A percentile compares a stretch with the other conserved stretches of the same genome.
Evolutionary conservation across 2,329 filamentous ascomycete species (phyloP).

Genomic region (Epicoccum nigrum): DNA sequence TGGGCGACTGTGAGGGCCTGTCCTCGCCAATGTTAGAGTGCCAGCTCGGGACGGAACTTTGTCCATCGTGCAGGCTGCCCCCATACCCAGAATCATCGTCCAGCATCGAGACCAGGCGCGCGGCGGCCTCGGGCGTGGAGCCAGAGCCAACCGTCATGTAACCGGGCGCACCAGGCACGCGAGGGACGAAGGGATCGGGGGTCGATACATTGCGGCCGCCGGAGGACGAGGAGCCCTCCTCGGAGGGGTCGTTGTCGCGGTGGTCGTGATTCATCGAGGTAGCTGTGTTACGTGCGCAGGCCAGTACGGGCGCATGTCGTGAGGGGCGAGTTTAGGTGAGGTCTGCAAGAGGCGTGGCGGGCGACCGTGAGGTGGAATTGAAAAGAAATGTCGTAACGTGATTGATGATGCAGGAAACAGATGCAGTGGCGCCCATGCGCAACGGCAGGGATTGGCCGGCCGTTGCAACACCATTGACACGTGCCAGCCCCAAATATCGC

Average conservation of each 20-base stretch:
- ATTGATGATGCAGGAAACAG: slow-evolving; percentile 20
- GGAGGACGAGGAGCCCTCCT: slow-evolving; percentile 30
- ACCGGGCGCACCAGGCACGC: slow-evolving; percentile 56
- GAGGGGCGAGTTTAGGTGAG: slow-evolving; percentile 12
- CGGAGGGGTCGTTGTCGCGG: slow-evolving; percentile 25
- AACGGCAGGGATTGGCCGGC: slow-evolving; percentile 11
- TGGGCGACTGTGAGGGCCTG: slow-evolving; percentile 62
- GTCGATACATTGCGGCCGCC: slow-evolving; percentile 33
- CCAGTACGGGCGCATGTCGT: slow-evolving; percentile 40
- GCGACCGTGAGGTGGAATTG: slow-evolving; percentile 12
- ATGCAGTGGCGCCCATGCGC: slow-evolving; percentile 16
- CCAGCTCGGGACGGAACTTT: slow-evolving; percentile 61
- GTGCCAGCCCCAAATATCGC: slow-evolving; percentile 6
- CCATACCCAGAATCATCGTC: slow-evolving; percentile 93
- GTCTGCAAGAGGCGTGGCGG: slow-evolving; percentile 19
- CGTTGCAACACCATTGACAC: slow-evolving; percentile 11
- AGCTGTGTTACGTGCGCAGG: slow-evolving; percentile 21
- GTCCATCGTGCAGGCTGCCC: slow-evolving; percentile 72
- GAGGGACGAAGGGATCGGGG: slow-evolving; percentile 32
- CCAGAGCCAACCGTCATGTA: slow-evolving; percentile 92
- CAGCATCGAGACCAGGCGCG: slow-evolving; percentile 78
- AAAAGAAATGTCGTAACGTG: slow-evolving; percentile 26
- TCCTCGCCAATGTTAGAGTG: slow-evolving; percentile 63
- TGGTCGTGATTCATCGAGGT: slow-evolving; percentile 40
- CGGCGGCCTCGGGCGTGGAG: slow-evolving; percentile 79